Evolutionary conservation across 1,284 basidiomycete species (phyloP), one percentile per base, ranked within the genome.

Genomic region (Bjerkandera adusta): DNA sequence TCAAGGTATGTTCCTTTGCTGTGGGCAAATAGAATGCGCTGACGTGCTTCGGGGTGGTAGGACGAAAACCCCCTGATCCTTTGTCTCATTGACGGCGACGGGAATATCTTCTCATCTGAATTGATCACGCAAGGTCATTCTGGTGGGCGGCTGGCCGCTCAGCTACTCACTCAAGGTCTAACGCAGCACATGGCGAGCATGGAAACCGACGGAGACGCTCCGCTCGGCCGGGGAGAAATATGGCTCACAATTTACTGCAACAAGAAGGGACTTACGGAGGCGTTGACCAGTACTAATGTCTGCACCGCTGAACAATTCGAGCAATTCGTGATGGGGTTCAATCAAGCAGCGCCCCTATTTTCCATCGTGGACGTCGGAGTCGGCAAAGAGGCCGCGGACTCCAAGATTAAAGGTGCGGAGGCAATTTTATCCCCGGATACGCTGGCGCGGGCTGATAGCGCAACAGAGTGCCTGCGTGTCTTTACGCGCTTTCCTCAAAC

Each of bases 341-440:
- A 73, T 52, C 69, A 72, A 51, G 67, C 73, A 6, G 65, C 69
- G 1, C 72, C 71, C 4, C 56, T 73, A 39, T 75, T 75, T 60
- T 68, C 67, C 50, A 73, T 82, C 18, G 66, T 76, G 36, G 79
- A 81, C 57, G 77, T 76, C n/a, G 78, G 78, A 0, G 61, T 57
- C 15, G 75, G 73, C 6, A 80, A 81, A 59, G 79, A 81, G 53
- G 76, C 76, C 8, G 71, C 73, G 3, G 77, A 81, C 57, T 63
- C 71, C 16, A 83, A 83, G 60, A 73, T 83, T 43, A 72, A 74
- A 64, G 76, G 76, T 71, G 33, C 40, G 58, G 46, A 21, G 12
- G 45, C 10, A 16, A n/a, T 34, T 2, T 30, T 35, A 11, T 36
- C 8, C 11, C 3, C 22, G 12, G 7, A 26, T 33, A n/a, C 24